Base-by-base conservation (phyloP, 306 rosid species). In the Cicer arietinum region DNA sequence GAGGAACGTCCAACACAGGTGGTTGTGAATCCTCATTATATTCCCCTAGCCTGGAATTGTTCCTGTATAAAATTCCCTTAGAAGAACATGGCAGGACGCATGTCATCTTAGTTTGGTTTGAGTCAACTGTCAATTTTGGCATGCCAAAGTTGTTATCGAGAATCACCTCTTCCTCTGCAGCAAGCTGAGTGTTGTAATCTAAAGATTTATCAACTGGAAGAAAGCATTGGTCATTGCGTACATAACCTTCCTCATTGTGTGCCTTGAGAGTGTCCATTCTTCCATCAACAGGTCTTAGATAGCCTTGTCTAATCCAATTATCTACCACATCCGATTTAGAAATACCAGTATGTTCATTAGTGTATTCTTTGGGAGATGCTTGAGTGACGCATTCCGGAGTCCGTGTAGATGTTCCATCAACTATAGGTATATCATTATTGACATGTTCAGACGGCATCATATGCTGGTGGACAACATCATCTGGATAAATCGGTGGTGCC, bases 241-340 rank as follows among this genome's bases (percentile, higher is more conserved):
- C 79, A 76, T 58, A 73, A 70, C 56, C 53, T 71, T 88, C 90
- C 20, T 86, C 47, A 64, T 87, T 83, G 66, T 35, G 6, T 53
- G 74, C 53, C 57, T 84, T 82, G 71, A 81, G 71, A 69, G 81
- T 69, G 59, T 84, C 86, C 86, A 85, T 73, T 74, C 70, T 87
- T 74, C 80, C 92, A 76, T 87, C 90, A 59, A 81, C 79, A 74
- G 87, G 81, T 80, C 87, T 81, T 77, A 78, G 71, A 58, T 83
- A 88, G 59, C 86, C 89, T 54, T 79, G 72, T 37, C 81, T 75
- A 72, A 81, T 71, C 78, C 82, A 70, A 76, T 80, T 78, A 45
- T 80, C 85, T 5, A 69, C 65, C 12, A 62, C 59, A 78, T 83
- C 88, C 52, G 86, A 80, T 30, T 74, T 87, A 41, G 87, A 70